Conservation (phyloP, 345 rosid genomes). For the Citrus maxima region DNA sequence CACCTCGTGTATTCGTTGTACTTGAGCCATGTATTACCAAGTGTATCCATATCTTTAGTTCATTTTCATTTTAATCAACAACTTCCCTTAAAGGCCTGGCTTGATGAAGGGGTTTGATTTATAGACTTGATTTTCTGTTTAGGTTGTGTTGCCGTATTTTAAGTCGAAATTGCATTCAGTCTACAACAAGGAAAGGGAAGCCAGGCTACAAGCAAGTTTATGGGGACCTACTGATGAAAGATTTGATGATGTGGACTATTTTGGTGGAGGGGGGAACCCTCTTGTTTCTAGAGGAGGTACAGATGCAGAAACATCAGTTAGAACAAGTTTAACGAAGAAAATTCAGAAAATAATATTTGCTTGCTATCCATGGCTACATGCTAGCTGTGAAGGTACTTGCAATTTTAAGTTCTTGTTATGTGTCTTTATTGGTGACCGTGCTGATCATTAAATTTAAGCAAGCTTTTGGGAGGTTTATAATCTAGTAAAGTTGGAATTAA, state of each 20-base stretch:
- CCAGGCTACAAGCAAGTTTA: slow-evolving; percentile 85
- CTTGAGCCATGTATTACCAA: background rate
- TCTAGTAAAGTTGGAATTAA: background rate
- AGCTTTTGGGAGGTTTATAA: background rate
- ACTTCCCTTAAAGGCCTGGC: background rate
- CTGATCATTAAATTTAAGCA: slow-evolving; percentile 5
- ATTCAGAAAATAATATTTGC: slow-evolving; percentile 69
- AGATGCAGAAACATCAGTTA: slow-evolving; percentile 48
- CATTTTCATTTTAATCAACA: background rate
- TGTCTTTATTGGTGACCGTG: slow-evolving; percentile 1
- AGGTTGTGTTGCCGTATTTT: slow-evolving; percentile 94
- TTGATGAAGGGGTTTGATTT: slow-evolving; percentile 20
- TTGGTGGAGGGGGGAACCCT: slow-evolving; percentile 44
- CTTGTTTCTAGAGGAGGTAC: slow-evolving; percentile 41
- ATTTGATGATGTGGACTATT: slow-evolving; percentile 49
- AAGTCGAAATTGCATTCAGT: slow-evolving; percentile 82
- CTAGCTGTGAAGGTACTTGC: slow-evolving; percentile 79
- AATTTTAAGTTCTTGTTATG: slow-evolving; percentile 10
- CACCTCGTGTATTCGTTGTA: background rate
- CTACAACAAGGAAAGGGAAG: slow-evolving; percentile 95
- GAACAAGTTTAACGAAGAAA: slow-evolving; percentile 54
- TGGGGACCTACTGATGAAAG: slow-evolving; percentile 82
- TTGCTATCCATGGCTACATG: slow-evolving; percentile 94
- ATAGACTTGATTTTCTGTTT: slow-evolving; percentile 16
- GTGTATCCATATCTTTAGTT: background rate